These are phyloP conservation scores for Stagonosporopsis tanaceti DNA, from an alignment of 2,329 filamentous ascomycete species.

Conservation along the genomic window DNA sequence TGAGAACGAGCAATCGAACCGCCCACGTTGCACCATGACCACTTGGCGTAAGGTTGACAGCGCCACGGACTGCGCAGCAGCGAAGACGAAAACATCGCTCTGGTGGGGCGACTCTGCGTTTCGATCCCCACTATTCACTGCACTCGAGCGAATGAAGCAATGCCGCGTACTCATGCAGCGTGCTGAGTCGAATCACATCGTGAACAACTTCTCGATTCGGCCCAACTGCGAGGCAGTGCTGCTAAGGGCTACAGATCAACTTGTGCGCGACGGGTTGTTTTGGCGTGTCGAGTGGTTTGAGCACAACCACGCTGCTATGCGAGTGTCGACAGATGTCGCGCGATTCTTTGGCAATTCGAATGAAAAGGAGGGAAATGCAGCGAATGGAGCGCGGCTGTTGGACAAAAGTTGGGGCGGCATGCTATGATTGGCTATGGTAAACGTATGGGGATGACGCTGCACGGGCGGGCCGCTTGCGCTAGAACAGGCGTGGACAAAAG, in stretches of 20 bases:
- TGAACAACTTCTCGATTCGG: constrained; percentile 1
- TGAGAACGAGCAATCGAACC: not conserved
- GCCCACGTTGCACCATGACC: constrained; percentile 6
- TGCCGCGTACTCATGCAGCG: constrained; percentile 46
- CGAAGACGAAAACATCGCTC: constrained; percentile 20
- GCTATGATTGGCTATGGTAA: constrained; percentile 12
- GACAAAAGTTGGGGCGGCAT: constrained; percentile 10
- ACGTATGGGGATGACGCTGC: constrained; percentile 22
- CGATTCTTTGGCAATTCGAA: constrained; percentile 7
- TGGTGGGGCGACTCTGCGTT: constrained; percentile 13
- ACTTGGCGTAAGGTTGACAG: constrained; percentile 21
- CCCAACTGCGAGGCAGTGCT: constrained; percentile 17
- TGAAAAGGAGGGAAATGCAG: constrained; percentile 5
- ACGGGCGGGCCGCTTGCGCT: constrained; percentile 15
- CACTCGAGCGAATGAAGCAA: constrained; percentile 36
- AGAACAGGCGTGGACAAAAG: constrained; percentile 11
- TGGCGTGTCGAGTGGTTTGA: constrained; percentile 29
- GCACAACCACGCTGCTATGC: constrained; percentile 15
- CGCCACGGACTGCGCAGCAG: constrained; percentile 20
- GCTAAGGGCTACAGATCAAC: constrained; percentile 16
- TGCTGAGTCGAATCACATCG: constrained; percentile 30
- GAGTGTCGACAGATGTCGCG: constrained; percentile 6
- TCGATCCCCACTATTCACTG: constrained; percentile 27
- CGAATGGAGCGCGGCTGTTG: constrained; percentile 17
- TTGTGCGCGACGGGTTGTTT: constrained; percentile 33